These are phyloP conservation scores for Phytophthora cajani DNA, from an alignment of 352 stramenopile genomes.

Conservation along the genomic window DNA sequence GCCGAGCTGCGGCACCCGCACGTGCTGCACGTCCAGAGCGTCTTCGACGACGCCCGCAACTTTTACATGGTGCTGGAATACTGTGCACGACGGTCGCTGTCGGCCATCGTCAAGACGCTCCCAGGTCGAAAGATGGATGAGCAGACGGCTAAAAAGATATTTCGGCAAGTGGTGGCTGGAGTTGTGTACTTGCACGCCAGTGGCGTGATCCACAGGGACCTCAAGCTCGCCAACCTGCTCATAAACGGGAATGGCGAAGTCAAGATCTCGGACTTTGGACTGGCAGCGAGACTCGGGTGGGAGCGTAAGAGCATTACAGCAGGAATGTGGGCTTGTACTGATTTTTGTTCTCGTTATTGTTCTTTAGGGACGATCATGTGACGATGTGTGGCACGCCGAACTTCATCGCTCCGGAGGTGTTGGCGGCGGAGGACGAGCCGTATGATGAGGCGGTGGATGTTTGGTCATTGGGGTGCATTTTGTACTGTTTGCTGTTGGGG, in stretches of 20 bases:
- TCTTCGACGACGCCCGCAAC: slow-evolving; percentile 81
- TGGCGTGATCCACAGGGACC: slow-evolving; percentile 76
- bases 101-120: slow-evolving; percentile 45
- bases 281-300: slow-evolving; percentile 66
- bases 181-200: slow-evolving; percentile 68
- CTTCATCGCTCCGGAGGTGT: slow-evolving; percentile 82
- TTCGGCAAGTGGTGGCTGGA: slow-evolving; percentile 57
- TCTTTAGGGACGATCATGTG: slow-evolving; percentile 51
- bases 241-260: slow-evolving; percentile 55
- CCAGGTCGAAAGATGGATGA: slow-evolving; percentile 52
- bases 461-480: slow-evolving; percentile 85
- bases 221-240: slow-evolving; percentile 83
- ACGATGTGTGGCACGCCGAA: slow-evolving; percentile 87
- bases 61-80: slow-evolving; percentile 81
- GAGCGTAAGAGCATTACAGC: not conserved
- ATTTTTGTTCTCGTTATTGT: not conserved
- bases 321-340: not conserved
- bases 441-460: slow-evolving; percentile 79
- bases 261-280: slow-evolving; percentile 82
- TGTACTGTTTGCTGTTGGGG: slow-evolving; percentile 73
- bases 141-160: slow-evolving; percentile 49
- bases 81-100: slow-evolving; percentile 61
- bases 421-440: slow-evolving; percentile 42
- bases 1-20: slow-evolving; percentile 58
- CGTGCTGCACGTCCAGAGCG: slow-evolving; percentile 62